Percentiles rank a stretch among this genome's conserved stretches.
Evolutionary conservation across 2,329 filamentous ascomycete species (phyloP).

Genomic region (Alternaria sp.): DNA sequence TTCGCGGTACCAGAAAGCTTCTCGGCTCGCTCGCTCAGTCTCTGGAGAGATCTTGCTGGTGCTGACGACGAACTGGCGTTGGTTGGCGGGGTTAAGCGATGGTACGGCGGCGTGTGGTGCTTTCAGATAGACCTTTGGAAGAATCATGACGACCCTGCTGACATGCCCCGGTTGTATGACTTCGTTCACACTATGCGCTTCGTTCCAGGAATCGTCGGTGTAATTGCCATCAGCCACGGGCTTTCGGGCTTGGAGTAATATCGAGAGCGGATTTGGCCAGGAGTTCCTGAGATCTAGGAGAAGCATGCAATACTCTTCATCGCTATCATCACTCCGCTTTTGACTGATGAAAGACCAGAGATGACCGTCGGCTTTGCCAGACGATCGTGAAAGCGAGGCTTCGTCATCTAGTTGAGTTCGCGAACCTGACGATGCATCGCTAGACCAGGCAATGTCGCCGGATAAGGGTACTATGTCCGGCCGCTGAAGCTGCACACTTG

Average conservation of each 20-base stretch:
- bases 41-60: constrained; percentile 79
- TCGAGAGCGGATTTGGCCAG: constrained; percentile 80
- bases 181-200: constrained; percentile 46
- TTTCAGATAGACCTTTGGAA: constrained; percentile 77
- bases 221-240: background rate
- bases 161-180: constrained; percentile 66
- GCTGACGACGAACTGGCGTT: constrained; percentile 91
- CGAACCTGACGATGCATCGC: constrained; percentile 11
- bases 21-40: constrained; percentile 75
- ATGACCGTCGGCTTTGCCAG: constrained; percentile 44
- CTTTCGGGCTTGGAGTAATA: constrained; percentile 63
- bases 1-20: constrained; percentile 92
- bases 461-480: constrained; percentile 80
- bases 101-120: constrained; percentile 80
- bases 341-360: constrained; percentile 56
- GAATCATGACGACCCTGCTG: constrained; percentile 75
- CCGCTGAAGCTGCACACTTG: constrained; percentile 80
- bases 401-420: background rate
- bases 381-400: background rate
- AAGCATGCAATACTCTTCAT: constrained; percentile 74
- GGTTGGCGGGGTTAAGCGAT: constrained; percentile 77
- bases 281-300: constrained; percentile 86
- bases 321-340: constrained; percentile 50
- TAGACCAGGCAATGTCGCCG: constrained; percentile 70
- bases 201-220: constrained; percentile 10